A percentile compares a stretch with the other conserved stretches of the same genome.
Conservation (phyloP, 805 yeast species). For the Saccharomyces eubayanus region DNA sequence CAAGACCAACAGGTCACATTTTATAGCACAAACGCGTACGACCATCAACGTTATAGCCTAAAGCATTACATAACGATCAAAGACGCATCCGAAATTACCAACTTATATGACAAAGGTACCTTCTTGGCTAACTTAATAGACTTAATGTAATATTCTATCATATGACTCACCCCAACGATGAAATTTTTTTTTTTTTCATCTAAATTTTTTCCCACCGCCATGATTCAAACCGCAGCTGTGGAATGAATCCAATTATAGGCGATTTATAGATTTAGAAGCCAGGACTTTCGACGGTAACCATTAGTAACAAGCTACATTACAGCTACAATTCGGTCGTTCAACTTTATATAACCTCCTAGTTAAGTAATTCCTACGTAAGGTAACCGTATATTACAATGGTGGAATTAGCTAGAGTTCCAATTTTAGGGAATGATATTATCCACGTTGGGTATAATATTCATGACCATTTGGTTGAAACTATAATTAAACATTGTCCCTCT, state of each 20-base stretch:
- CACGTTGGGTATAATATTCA: slow-evolving; percentile 84
- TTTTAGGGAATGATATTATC: slow-evolving; percentile 74
- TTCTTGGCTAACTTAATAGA: slow-evolving; percentile 20
- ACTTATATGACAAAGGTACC: slow-evolving; percentile 27
- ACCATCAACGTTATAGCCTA: slow-evolving; percentile 13
- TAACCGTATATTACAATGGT: slow-evolving; percentile 10
- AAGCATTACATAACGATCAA: slow-evolving; percentile 7
- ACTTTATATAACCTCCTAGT: background rate
- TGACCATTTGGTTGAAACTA: slow-evolving; percentile 62
- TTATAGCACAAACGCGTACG: slow-evolving; percentile 29
- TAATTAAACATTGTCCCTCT: slow-evolving; percentile 54
- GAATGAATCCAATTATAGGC: background rate
- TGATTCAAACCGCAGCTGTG: background rate
- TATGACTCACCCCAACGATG: background rate
- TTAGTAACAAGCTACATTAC: background rate
- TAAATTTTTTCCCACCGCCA: background rate
- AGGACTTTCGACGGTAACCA: background rate
- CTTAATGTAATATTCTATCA: slow-evolving; percentile 1
- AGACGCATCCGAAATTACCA: slow-evolving; percentile 16
- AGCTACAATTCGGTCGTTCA: background rate
- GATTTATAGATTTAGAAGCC: background rate
- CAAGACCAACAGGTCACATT: slow-evolving; percentile 5
- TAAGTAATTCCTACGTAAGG: background rate
- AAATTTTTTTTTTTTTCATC: background rate
- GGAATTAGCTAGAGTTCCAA: slow-evolving; percentile 47